Evolutionary conservation across 331 rosid species (phyloP).

Genomic region (Rosa hybrid): DNA sequence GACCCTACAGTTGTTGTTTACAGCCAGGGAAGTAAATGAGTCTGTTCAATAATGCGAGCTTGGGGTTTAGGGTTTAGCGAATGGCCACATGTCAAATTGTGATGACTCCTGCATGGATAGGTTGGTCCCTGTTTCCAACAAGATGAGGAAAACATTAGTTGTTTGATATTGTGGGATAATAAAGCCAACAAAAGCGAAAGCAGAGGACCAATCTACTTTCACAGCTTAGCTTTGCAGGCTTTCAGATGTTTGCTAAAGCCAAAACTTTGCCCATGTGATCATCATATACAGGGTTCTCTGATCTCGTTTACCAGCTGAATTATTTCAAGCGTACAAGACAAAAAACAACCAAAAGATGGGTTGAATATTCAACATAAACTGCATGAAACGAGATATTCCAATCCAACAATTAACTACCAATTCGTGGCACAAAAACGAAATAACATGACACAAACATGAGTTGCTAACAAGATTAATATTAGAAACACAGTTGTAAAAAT

Average conservation of each 20-base stretch:
- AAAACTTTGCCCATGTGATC: constrained; percentile 2
- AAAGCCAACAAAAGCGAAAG: constrained; percentile 6
- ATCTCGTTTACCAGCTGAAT: neutral
- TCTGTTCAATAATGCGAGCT: neutral
- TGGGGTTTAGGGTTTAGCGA: neutral
- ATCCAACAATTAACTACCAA: neutral
- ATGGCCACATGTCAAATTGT: constrained; percentile 1
- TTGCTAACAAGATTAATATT: no score
- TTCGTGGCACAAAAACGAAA: no score
- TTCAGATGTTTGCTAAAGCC: neutral
- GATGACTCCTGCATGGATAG: neutral
- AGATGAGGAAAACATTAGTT: neutral
- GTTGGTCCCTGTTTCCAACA: constrained; percentile 1
- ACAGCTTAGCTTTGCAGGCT: constrained; percentile 5
- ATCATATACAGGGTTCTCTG: neutral
- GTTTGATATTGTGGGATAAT: neutral
- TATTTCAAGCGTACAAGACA: constrained; percentile 1
- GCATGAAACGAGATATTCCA: neutral
- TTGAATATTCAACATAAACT: neutral
- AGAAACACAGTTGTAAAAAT: no score
- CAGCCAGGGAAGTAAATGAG: neutral
- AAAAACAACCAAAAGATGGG: neutral
- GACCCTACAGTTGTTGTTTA: neutral
- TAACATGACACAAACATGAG: no score
- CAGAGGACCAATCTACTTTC: neutral